Evolutionary conservation across 202 grass and related monocot species (phyloP).

Genomic region (Zoysia matrella): DNA sequence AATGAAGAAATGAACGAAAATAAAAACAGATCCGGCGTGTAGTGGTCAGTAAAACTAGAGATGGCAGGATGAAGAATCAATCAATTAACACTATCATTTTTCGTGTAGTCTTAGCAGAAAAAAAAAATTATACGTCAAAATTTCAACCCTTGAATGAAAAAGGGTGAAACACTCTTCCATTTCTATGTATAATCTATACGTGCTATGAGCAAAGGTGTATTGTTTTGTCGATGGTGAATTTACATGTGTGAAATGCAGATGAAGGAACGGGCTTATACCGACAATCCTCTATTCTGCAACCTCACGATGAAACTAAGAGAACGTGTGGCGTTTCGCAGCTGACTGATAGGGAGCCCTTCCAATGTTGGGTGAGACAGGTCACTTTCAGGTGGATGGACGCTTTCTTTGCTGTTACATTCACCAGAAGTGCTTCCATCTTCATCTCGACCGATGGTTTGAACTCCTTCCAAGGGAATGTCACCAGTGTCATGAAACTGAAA

Average conservation of each 20-base stretch:
- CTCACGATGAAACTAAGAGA: conserved; percentile 50
- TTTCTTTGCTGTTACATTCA: conserved; percentile 37
- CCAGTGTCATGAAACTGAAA: conserved; percentile 56
- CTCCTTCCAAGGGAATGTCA: conserved; percentile 45
- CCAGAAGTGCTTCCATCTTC: conserved; percentile 49
- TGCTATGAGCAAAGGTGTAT: conserved; percentile 8
- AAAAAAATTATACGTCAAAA: no score
- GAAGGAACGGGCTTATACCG: conserved; percentile 10
- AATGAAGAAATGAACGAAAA: background rate
- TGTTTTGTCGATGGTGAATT: conserved; percentile 23
- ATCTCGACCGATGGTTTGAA: conserved; percentile 23
- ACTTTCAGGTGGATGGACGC: conserved; percentile 1
- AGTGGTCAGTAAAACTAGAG: background rate
- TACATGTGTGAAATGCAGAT: background rate
- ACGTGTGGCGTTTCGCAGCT: conserved; percentile 45
- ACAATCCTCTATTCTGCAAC: conserved; percentile 48
- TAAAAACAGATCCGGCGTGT: background rate
- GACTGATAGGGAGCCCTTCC: conserved; percentile 49
- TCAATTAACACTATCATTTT: background rate
- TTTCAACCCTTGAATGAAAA: no score
- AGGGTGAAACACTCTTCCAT: no score
- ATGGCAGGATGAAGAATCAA: background rate
- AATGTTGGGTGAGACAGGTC: conserved; percentile 65
- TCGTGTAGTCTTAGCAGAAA: no score
- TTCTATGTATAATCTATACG: background rate